phyloP scores from a whole-genome alignment of 1,139 yeast genomes.

The Yamadazyma triangularis region DNA sequence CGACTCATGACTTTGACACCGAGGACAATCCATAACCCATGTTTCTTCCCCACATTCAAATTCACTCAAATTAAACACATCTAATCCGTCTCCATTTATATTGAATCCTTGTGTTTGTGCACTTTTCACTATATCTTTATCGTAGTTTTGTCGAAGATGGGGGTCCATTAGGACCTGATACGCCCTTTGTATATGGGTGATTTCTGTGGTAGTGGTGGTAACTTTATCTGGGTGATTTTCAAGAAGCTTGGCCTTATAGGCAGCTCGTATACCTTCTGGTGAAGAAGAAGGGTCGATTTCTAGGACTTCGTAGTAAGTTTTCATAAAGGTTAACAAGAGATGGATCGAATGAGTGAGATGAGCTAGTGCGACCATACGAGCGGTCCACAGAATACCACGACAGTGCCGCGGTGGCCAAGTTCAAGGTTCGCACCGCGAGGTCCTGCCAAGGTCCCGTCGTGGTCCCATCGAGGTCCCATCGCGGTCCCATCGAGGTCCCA shows the following conservation, averaged over 20 bases:
- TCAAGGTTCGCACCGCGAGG: too few relatives aligned
- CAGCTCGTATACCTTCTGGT: constrained; percentile 45
- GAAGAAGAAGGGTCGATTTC: constrained; percentile 40
- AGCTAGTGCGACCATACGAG: too few relatives aligned
- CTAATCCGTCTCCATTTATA: constrained; percentile 62
- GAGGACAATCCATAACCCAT: constrained; percentile 56
- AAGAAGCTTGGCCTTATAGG: constrained; percentile 59
- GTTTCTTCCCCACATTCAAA: constrained; percentile 42
- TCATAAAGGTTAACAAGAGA: too few relatives aligned
- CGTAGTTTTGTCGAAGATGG: constrained; percentile 41
- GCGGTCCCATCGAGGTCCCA: too few relatives aligned
- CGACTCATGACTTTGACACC: constrained; percentile 59
- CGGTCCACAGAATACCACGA: too few relatives aligned
- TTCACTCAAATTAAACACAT: constrained; percentile 59
- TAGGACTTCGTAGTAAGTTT: constrained; percentile 50
- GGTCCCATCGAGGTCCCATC: too few relatives aligned
- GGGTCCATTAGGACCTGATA: constrained; percentile 47
- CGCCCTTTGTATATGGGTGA: constrained; percentile 54
- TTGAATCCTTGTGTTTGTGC: constrained; percentile 46
- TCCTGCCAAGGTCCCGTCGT: too few relatives aligned
- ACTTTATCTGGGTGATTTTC: constrained; percentile 73
- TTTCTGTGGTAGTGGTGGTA: constrained; percentile 10
- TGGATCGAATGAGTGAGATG: too few relatives aligned
- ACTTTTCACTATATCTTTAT: constrained; percentile 33
- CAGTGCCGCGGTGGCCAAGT: too few relatives aligned